phyloP scores from a whole-genome alignment of 208 protist species.

The Strigomonas galati region DNA sequence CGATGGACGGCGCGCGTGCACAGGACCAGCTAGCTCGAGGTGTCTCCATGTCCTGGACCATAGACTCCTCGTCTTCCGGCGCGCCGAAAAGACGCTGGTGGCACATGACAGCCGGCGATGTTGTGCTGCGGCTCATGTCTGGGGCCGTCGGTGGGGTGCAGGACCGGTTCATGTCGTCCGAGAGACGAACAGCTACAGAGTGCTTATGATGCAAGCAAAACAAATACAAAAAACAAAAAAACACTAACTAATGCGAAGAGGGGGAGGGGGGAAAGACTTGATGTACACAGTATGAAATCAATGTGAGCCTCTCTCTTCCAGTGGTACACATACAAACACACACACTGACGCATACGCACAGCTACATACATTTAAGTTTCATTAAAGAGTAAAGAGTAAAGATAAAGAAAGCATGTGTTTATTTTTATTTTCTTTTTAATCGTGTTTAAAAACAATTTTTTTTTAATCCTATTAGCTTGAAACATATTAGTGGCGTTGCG shows the following conservation, averaged over 20 bases:
- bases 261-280: background rate
- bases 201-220: background rate
- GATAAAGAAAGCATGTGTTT: background rate
- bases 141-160: slow-evolving; percentile 21
- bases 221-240: slow-evolving; percentile 14
- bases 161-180: slow-evolving; percentile 18
- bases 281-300: too few relatives aligned
- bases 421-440: background rate
- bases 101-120: slow-evolving; percentile 18
- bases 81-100: slow-evolving; percentile 25
- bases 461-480: background rate
- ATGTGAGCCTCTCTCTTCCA: too few relatives aligned
- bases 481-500: slow-evolving; percentile 1
- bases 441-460: background rate
- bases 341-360: too few relatives aligned
- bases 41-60: slow-evolving; percentile 13
- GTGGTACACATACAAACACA: too few relatives aligned
- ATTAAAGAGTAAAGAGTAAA: background rate
- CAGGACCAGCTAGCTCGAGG: slow-evolving; percentile 8
- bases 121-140: slow-evolving; percentile 11
- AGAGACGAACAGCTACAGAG: too few relatives aligned
- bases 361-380: background rate
- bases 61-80: slow-evolving; percentile 10
- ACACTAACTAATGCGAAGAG: slow-evolving; percentile 5
- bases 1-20: background rate